Evolutionary conservation across 352 stramenopile genomes (phyloP), one percentile per base, ranked within the genome.

Genomic region (Globisporangium recalcitrans): DNA sequence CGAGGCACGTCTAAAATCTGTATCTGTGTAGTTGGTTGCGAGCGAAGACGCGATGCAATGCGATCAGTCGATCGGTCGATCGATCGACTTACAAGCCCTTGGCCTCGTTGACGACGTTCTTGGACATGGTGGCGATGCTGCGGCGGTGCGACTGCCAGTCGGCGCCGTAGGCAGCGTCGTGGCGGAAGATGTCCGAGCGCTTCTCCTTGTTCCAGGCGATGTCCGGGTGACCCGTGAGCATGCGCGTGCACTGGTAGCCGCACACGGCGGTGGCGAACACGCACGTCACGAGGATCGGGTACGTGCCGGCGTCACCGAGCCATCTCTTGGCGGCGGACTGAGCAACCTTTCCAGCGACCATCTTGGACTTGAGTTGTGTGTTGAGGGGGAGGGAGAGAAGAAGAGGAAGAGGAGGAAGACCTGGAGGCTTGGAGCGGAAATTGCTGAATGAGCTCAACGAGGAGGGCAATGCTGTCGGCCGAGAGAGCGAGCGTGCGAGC

Each of bases 151-250:
- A 80, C 67, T 88, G 71, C 81, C 81, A 92, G 64, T 90, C 75
- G 24, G 69, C 77, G 7, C 83, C 83, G 53, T 72, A 67, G 32
- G 78, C 73, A 26, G 71, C 67, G 69, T 88, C 83, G 75, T 91
- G 87, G 40, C 76, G 75, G 73, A 91, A 85, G 3, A 82, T 73
- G 68, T 90, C 85, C 60, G 65, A 68, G 46, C 83, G 83, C 68
- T 87, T 86, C 70, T 82, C 56, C 78, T 92, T 92, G 81, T 73
- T 90, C 79, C 79, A 90, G 62, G 80, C 79, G 47, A 92, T 74
- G 59, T 92, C 83, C 63, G 83, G 83, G 75, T 88, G 78, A 57
- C 78, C 79, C 14, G 70, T 60, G 31, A 88, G 68, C 70, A 90
- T 88, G 61, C 83, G 83, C 65, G 76, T 72, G 71, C 82, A 88